Evolutionary conservation across 1,284 basidiomycete genomes (phyloP), one percentile per base, ranked within the genome.

Genomic region (Trichosporon sp.): DNA sequence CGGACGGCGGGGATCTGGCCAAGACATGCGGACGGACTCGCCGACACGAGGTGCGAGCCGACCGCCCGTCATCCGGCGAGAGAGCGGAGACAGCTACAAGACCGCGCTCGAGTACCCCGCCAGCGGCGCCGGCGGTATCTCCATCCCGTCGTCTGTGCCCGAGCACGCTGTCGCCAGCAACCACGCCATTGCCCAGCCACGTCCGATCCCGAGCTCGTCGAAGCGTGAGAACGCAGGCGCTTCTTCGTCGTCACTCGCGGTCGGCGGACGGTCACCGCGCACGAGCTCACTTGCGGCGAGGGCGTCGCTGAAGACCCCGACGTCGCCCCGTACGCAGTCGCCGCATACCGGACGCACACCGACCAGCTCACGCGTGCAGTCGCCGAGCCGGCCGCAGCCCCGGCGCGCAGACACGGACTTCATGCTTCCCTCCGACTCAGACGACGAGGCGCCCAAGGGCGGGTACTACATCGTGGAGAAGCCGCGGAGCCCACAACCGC

Each of bases 351-450:
- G 1, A 2, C 32, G 59, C 4, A 63, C 14, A 3, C 59, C 59
- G 59, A 35, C 59, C 14, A 35, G 59, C 31, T 63, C 59, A 7
- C 59, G 59, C 12, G 59, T 63, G 2, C 59, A 63, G 31, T 63
- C 59, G 31, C 59, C 59, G 31, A 12, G 31, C 14, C 59, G 59
- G 32, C 78, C 19, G 69, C 72, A 26, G 32, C 68, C 35, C 19
- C 73, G 78, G 32, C 77, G 79, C 26, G 83, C 81, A 0, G 83
- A 84, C 67, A 71, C 79, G 0, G 82, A 83, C 69, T 72, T 78
- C 51, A 81, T 84, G 80, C 56, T 81, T 0, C 82, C 83, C 0
- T 84, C 83, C n/a, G 83, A 84, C 64, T 84, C 83, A 12, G 83
- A 84, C 71, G 82, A 83, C 31, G 83, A 84, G 10, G 76, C 79